Base-by-base conservation (phyloP, 768 basidiomycete species). In the Serendipita indica region DNA sequence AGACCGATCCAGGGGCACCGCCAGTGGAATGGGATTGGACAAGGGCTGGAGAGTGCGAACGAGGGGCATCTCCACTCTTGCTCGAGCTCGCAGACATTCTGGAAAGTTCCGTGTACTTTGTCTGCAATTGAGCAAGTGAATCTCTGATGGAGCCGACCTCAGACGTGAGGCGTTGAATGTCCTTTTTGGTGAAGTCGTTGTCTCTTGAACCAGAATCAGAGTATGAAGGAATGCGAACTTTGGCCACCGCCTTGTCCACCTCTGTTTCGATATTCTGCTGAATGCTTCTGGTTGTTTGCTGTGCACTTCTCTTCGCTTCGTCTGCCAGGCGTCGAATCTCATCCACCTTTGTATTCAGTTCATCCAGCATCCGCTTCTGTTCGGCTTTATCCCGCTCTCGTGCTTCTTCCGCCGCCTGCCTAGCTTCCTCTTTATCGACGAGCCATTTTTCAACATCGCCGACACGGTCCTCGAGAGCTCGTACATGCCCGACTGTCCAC, bases 381-480 rank as follows among this genome's bases (percentile, higher is more conserved):
- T 73, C 70, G 22, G 73, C 67, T 16, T 64, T 65, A 3, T 65
- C 66, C 28, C 35, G 25, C 59, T 60, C 33, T 43, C 57, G 58
- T n/a, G 63, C 58, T 30, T 64, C 61, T 12, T 61, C 57, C 13
- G 59, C 58, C 25, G 60, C 61, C 43, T 62, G 63, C 39, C n/a
- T 41, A 14, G 28, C 81, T 60, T 75, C 81, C 70, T 90, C 87
- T 66, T 84, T 88, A 61, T 89, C 87, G 3, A 90, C 88, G 6
- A 90, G 73, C 86, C 86, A 91, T 43, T 82, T 76, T 67, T 91
- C 89, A n/a, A 91, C 89, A 59, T 91, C 89, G 61, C 82, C 81
- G 88, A 91, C 91, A 32, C 89, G 79, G 18, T 90, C 89, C 63
- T 91, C 89, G n/a, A 91, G 71, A 1, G 89, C 89, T 58, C 89